Evolutionary conservation across 371 early-diverging fungal species (phyloP).

Genomic region (Mortierella sp.): DNA sequence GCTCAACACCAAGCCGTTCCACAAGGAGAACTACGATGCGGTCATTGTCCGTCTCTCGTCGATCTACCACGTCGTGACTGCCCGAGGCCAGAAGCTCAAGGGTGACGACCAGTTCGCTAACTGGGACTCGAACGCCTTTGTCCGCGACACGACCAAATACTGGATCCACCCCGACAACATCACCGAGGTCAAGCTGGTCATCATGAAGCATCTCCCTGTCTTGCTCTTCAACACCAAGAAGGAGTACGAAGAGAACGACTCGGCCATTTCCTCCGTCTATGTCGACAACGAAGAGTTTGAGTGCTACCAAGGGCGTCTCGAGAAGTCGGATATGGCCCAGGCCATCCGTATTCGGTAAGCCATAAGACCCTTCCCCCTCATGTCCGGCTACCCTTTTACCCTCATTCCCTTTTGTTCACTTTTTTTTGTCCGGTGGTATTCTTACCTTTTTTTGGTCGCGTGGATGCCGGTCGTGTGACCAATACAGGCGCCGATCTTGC

Average conservation of each 20-base stretch:
- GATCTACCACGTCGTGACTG: conserved; percentile 92
- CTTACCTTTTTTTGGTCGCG: background rate
- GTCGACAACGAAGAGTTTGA: conserved; percentile 96
- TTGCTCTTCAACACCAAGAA: conserved; percentile 93
- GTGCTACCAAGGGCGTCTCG: conserved; percentile 94
- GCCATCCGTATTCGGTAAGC: conserved; percentile 89
- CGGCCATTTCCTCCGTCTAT: conserved; percentile 98
- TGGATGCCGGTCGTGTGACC: too few species aligned
- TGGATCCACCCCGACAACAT: conserved; percentile 99
- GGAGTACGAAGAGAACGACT: conserved; percentile 79
- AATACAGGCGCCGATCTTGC: too few species aligned
- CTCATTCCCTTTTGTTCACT: background rate
- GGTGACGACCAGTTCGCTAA: conserved; percentile 61
- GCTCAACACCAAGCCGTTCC: conserved; percentile 90
- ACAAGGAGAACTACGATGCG: conserved; percentile 92
- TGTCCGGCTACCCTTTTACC: background rate
- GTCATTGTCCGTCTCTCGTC: conserved; percentile 91
- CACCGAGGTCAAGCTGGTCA: conserved; percentile 93
- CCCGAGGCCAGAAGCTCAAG: conserved; percentile 79
- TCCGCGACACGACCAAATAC: conserved; percentile 96
- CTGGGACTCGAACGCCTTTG: conserved; percentile 68
- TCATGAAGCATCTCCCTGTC: conserved; percentile 97
- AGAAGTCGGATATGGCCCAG: conserved; percentile 95
- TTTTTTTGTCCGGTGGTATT: background rate
- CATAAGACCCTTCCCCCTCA: background rate